Evolutionary conservation across 78 protist genomes (phyloP), one percentile per base, ranked within the genome.

Genomic region (Goniomonas avonlea): DNA sequence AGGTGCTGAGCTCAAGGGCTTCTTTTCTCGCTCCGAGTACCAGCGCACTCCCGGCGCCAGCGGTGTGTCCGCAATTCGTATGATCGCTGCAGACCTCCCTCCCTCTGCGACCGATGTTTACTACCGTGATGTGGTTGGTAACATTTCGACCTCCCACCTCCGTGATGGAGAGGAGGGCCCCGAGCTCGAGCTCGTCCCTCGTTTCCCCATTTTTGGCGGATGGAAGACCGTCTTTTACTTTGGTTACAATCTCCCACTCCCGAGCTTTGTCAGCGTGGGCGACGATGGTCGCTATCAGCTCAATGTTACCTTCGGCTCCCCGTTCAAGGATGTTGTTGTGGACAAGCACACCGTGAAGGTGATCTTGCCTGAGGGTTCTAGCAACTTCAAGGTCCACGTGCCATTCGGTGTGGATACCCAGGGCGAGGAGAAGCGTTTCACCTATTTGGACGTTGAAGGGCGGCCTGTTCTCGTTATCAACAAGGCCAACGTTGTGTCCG

Each of bases 161-260:
- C 13, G 17, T 37, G 39, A 65, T 59, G 3, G 39, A 17, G 66
- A 79, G 25, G 29, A 60, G 5, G 56, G 9, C 18, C 60, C 83
- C 66, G n/a, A 15, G 29, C 8, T 81, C 43, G 73, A 71, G 73
- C 3, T 87, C 41, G 11, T 3, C 25, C 93, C 93, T 41, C 75
- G 96, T 32, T 89, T 89, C 86, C 93, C 93, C 37, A 75, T 92
- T 38, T 82, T 90, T 34, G 96, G 96, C 47, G 92, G 92, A 25
- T 92, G 96, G 96, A 85, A 85, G 75, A 88, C 81, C 8, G 53
- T 53, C 3, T 89, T 74, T 77, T 77, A 65, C 82, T 59, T 85
- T 55, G 93, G 91, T 18, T 90, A 86, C 88, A 86, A 82, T 82
- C 73, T 92, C n/a, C 93, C 96, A 35, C 31, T 85, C 32, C 65